Percentiles rank a stretch among this genome's conserved stretches.
Evolutionary conservation across 176 grass and related monocot genomes (phyloP).

Genomic region (Bolboschoenus planiculmis): DNA sequence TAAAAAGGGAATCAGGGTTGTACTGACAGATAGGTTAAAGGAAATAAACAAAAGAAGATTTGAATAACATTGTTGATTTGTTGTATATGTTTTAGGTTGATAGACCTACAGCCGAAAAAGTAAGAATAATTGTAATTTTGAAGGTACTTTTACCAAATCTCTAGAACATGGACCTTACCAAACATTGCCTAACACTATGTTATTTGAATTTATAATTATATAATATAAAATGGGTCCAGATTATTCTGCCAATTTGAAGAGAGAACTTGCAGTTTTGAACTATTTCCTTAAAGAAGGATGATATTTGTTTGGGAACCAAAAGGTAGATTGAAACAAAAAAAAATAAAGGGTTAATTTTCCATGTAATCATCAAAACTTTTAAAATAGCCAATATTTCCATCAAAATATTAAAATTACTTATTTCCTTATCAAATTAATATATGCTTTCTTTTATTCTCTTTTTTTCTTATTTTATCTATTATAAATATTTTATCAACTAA

Average conservation of each 20-base stretch:
- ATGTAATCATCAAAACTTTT: no score
- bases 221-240: background rate
- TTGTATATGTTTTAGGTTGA: background rate
- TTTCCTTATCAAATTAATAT: no score
- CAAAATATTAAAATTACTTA: no score
- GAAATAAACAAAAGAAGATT: background rate
- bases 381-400: no score
- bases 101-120: background rate
- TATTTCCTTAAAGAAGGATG: background rate
- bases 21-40: background rate
- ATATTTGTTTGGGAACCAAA: no score
- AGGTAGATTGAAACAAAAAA: no score
- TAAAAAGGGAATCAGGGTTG: background rate
- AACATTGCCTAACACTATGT: background rate
- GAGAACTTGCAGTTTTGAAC: background rate
- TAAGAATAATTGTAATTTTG: background rate
- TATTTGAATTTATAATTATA: background rate
- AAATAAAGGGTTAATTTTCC: no score
- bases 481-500: no score
- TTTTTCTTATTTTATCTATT: no score
- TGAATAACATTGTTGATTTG: background rate
- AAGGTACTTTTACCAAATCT: background rate
- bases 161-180: background rate
- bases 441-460: no score
- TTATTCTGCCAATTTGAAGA: background rate